These are phyloP conservation scores for Eucalyptus polyanthemos DNA, from an alignment of 345 rosid genomes.

Conservation along the genomic window DNA sequence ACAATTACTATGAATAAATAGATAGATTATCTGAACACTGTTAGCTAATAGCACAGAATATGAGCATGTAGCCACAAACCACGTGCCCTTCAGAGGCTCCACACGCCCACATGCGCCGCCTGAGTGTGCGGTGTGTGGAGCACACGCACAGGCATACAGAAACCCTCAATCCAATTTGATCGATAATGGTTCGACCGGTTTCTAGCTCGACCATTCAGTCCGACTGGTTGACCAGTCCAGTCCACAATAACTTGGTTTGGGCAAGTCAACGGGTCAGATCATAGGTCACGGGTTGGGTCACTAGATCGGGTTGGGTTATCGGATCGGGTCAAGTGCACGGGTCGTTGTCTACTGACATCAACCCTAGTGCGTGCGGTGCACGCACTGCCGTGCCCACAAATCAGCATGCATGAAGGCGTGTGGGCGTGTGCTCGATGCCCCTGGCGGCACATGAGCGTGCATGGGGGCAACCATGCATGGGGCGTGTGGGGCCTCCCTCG, in stretches of 20 bases:
- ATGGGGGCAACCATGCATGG: too few species aligned
- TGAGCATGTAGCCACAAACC: too few species aligned
- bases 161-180: accelerated
- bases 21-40: too few species aligned
- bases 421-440: too few species aligned
- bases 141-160: accelerated
- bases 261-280: too few species aligned
- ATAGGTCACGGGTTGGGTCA: too few species aligned
- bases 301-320: accelerated
- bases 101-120: accelerated
- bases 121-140: accelerated
- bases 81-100: accelerated
- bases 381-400: too few species aligned
- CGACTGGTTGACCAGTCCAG: accelerated
- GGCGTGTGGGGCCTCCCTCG: accelerated
- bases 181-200: accelerated
- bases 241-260: accelerated
- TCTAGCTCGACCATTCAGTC: accelerated
- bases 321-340: accelerated
- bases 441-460: accelerated
- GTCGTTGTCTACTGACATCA: accelerated
- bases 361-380: too few species aligned
- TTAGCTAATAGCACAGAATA: too few species aligned
- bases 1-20: too few species aligned
- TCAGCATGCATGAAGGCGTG: too few species aligned